phyloP scores from a whole-genome alignment of 2,329 filamentous ascomycete species.

The Xylaria multiplex region DNA sequence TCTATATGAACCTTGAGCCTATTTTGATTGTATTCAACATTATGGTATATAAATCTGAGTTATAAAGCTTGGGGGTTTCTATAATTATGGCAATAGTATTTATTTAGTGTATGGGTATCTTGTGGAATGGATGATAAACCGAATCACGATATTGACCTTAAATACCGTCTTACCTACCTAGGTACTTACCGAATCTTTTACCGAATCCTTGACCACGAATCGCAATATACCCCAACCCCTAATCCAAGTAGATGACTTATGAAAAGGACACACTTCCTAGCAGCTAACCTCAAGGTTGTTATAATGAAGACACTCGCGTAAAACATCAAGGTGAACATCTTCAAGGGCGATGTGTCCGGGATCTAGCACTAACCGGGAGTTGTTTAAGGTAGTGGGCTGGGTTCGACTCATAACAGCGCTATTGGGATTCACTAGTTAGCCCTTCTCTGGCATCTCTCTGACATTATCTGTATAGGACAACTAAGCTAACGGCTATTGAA shows the following conservation, averaged over 20 bases:
- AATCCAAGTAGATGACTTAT: background rate
- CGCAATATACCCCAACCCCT: background rate
- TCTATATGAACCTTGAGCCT: background rate
- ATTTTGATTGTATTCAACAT: background rate
- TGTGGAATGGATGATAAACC: background rate
- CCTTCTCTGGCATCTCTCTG: too few species aligned
- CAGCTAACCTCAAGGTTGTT: background rate
- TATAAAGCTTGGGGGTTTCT: background rate
- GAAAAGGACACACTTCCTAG: background rate
- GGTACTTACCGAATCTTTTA: too few species aligned
- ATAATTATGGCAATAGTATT: too few species aligned
- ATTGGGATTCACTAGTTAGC: too few species aligned
- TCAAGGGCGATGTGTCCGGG: too few species aligned
- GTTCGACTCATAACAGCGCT: too few species aligned
- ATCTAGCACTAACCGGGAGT: background rate
- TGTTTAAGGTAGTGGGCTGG: too few species aligned
- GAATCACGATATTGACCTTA: background rate
- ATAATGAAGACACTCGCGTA: background rate
- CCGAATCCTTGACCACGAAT: background rate
- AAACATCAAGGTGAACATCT: background rate
- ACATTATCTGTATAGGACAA: background rate
- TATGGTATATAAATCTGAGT: background rate
- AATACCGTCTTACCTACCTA: background rate
- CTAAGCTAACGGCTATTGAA: background rate
- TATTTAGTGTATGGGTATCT: too few species aligned